These are phyloP conservation scores for Heterobasidion irregulare DNA, from an alignment of 1,284 basidiomycete genomes.

Conservation along the genomic window DNA sequence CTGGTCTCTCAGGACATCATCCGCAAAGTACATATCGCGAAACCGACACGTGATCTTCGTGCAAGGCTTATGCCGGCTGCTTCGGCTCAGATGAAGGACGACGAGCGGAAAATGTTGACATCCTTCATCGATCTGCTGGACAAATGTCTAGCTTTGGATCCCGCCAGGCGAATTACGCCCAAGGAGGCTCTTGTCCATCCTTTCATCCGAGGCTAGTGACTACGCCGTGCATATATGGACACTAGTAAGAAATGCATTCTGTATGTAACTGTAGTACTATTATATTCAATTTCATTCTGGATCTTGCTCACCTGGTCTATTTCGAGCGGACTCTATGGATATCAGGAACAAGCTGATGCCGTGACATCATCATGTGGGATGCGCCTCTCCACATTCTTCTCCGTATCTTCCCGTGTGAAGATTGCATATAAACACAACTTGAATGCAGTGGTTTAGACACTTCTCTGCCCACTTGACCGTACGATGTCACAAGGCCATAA, in stretches of 20 bases:
- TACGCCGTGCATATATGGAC: not conserved
- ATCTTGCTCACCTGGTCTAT: not conserved
- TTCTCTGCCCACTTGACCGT: no score
- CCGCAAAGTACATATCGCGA: slow-evolving; percentile 79
- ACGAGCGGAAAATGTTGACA: slow-evolving; percentile 78
- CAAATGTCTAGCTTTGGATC: slow-evolving; percentile 89
- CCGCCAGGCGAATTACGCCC: slow-evolving; percentile 77
- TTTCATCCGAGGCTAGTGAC: slow-evolving; percentile 61
- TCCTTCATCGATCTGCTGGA: slow-evolving; percentile 90
- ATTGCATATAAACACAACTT: no score
- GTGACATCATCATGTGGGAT: not conserved
- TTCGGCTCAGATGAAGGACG: slow-evolving; percentile 75
- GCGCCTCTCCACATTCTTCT: no score
- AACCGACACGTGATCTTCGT: slow-evolving; percentile 76
- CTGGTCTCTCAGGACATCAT: slow-evolving; percentile 58
- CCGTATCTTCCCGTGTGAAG: no score
- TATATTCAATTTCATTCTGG: not conserved
- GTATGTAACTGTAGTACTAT: not conserved
- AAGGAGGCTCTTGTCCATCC: slow-evolving; percentile 85
- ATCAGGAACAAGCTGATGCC: not conserved
- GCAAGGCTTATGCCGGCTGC: slow-evolving; percentile 76
- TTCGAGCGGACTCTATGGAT: not conserved
- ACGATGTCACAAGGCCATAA: no score
- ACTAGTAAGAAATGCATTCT: not conserved
- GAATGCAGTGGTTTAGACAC: no score